Base-by-base conservation (phyloP, 2,329 filamentous ascomycete genomes). In the Samsoniella hepiali region DNA sequence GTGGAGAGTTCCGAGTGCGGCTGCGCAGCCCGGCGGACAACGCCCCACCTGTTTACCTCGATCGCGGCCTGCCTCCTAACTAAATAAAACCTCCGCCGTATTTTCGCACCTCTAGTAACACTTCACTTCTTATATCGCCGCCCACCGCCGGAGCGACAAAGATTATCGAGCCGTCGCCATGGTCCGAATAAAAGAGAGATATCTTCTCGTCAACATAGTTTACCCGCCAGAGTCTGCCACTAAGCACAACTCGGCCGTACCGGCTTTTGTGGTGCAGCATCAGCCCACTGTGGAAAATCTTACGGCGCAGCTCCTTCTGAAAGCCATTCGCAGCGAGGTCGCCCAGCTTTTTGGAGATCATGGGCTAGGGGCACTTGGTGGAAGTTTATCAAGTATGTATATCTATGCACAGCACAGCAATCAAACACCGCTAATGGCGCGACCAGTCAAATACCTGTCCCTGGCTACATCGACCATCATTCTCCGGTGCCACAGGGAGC, bases 151-250 rank as follows among this genome's bases (percentile, higher is more conserved):
- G 17, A 17, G n/a, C n/a, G 17, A 2, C 0, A 3, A 36, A 17
- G 22, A 38, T n/a, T 2, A 2, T 17, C 38, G 32, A 7, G 17
- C n/a, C 32, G 15, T 3, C 31, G 67, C 42, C 56, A 97, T 99
- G 95, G 95, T 99, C 65, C 91, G 95, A 73, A 86, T 98, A 69
- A 99, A 99, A 78, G 90, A 97, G 76, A 89, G 95, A 71, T 99
- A 99, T 75, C 85, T 99, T 22, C 87, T 98, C n/a, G 86, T 98
- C 66, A 91, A 96, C 73, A 93, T 98, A 68, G 82, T 98, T 54
- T 97, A 97, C 71, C 92, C 93, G 0, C 82, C 87, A 7, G 79
- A 85, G 13, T 67, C 79, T 10, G 67, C 71, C 10, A 71, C 70
- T 65, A 65, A 72, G 54, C 67, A 69, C 65, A 75, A 74, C 63